Evolutionary conservation across 2,329 filamentous ascomycete species (phyloP), one percentile per base, ranked within the genome.

Genomic region (Cytospora chrysosperma): DNA sequence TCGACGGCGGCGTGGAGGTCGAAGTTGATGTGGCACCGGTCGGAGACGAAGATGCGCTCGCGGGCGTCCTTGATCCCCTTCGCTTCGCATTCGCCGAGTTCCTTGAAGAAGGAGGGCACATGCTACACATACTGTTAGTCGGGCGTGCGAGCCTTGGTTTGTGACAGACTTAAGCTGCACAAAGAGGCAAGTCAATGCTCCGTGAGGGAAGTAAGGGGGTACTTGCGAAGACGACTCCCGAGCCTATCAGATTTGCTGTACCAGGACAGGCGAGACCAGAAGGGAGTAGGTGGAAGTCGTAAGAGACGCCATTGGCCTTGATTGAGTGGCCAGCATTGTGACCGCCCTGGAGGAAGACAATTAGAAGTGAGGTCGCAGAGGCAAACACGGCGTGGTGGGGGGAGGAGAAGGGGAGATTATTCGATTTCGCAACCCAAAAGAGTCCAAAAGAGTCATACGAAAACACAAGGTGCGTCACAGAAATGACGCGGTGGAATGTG

Each of bases 181-280:
- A 32, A 12, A 27, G 21, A 26, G 15, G 24, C 17, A 53, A 27
- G 26, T 27, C 5, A 4, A 30, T 8, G 51, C 9, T 19, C 27
- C n/a, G 49, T 24, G 8, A n/a, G 26, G 51, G 17, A 53, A 17
- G 32, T 28, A 27, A 19, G 51, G 26, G 30, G 27, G 13, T 19
- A 89, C 81, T 75, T 91, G 37, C 85, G 68, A 91, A 86, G 65
- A 91, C 85, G 49, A 85, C 82, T 54, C 81, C 88, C 56, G 87
- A 88, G 65, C 89, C 90, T 72, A 93, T 89, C 63, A 93, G 79
- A 77, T 93, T 93, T 70, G 86, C 81, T 74, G 85, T 90, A 51
- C 79, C 78, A 8, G 89, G 87, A 72, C 89, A 91, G 68, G 93
- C 81, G 65, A 93, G 82, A 65, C 91, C 91, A 62, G 86, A 90